A percentile compares a stretch with the other conserved stretches of the same genome.
phyloP scores from a whole-genome alignment of 331 rosid species.

The Arachis monticola region DNA sequence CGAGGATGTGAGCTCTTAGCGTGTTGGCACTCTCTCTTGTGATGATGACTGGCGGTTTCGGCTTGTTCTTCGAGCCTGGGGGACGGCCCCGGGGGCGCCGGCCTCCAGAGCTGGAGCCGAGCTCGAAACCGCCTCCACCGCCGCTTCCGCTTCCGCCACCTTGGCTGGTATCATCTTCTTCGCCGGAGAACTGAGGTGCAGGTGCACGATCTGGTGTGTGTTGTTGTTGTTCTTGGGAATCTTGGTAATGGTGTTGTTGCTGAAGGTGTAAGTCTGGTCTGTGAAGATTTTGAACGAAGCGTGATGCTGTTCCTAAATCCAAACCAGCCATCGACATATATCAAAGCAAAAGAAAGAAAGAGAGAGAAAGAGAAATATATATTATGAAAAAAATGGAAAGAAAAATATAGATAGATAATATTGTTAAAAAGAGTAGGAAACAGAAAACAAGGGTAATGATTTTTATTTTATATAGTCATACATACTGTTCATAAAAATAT shows the following conservation, averaged over 20 bases:
- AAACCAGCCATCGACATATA: slow-evolving; percentile 87
- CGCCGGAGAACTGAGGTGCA: slow-evolving; percentile 49
- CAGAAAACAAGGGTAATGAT: slow-evolving; percentile 71
- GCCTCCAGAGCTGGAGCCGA: slow-evolving; percentile 46
- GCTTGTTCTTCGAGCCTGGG: slow-evolving; percentile 81
- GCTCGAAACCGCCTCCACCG: slow-evolving; percentile 50
- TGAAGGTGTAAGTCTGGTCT: slow-evolving; percentile 69
- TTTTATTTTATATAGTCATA: slow-evolving; percentile 39
- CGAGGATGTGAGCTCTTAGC: slow-evolving; percentile 88
- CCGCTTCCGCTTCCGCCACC: slow-evolving; percentile 41
- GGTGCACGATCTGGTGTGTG: slow-evolving; percentile 9
- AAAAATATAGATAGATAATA: slow-evolving; percentile 30
- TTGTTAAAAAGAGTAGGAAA: slow-evolving; percentile 35
- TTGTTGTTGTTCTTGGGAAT: slow-evolving; percentile 51
- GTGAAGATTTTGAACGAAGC: slow-evolving; percentile 76
- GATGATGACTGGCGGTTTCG: slow-evolving; percentile 85
- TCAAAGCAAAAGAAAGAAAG: slow-evolving; percentile 45
- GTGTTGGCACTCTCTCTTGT: slow-evolving; percentile 96
- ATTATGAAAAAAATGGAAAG: neutral
- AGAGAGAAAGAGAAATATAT: neutral
- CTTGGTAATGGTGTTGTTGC: slow-evolving; percentile 43
- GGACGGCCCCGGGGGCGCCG: slow-evolving; percentile 93
- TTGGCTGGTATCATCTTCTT: slow-evolving; percentile 60
- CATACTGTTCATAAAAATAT: slow-evolving; percentile 31
- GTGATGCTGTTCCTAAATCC: slow-evolving; percentile 87